Evolutionary conservation across 1,284 basidiomycete genomes (phyloP), one percentile per base, ranked within the genome.

Genomic region (Omphalotus olearius): DNA sequence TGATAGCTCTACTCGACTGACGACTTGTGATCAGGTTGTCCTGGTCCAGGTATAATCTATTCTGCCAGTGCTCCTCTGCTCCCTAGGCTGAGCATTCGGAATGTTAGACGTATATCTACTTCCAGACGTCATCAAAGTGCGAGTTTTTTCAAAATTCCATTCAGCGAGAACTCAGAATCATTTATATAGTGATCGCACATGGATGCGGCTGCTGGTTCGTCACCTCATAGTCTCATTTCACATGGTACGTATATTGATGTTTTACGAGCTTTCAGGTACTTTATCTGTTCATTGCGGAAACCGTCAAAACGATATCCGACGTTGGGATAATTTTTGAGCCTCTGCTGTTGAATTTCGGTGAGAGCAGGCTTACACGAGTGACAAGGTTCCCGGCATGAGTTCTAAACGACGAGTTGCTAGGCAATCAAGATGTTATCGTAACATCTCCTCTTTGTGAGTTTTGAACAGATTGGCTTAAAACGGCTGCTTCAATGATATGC

Each of bases 311-410:
- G 0, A 61, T 40, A 0, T 60, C 64, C 40, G 63, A 64, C 45
- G 65, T 69, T 37, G 62, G 54, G 17, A 66, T 67, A 20, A 58
- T 69, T 41, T 69, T 69, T 47, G 61, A 69, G 50, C 67, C 69
- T 4, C 56, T 70, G 0, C 60, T 70, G 30, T 33, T 63, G 11
- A 57, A 62, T 6, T 69, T 63, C 46, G 68, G 69, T 69, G 25
- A 4, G 61, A 56, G 17, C 26, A 10, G 2, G 9, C 10, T 17
- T 41, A 4, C 9, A 41, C 9, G 16, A 17, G 13, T 41, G 9
- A 17, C 17, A 16, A 41, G 2, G 3, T 41, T 10, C 23, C 16
- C 16, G 23, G 18, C 33, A 13, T 23, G 25, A 25, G 37, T 20
- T 14, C 33, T 45, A 5, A 23, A 23, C 23, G 23, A 23, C 23